Base-by-base conservation (phyloP, 176 grass and related monocot genomes). In the Alopecurus myosuroides region DNA sequence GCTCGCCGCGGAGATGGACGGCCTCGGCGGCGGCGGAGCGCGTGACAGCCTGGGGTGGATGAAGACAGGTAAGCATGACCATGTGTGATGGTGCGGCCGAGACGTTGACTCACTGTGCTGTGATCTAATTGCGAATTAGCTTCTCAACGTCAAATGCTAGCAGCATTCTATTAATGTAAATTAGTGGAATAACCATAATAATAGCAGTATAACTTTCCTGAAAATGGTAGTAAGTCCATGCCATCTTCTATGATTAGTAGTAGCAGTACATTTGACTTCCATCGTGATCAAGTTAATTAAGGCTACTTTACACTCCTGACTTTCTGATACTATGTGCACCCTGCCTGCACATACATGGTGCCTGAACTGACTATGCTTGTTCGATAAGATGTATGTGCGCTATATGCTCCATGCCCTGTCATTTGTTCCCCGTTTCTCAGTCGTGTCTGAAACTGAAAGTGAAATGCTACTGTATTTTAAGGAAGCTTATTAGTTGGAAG, bases 401-500 rank as follows among this genome's bases (percentile, higher is more conserved):
- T 85, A 11, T 17, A 69, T 81, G 11, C 23, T 76, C 8, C 13
- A 6, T 18, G 2, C 1, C 18, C 37, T 67, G 65, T 51, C 70
- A 51, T 25, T 70, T 34, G 35, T 23, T 40, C 71, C 20, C 29
- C 20, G 15, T 23, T 77, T 70, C 75, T 74, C 45, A 64, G 19
- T 44, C 34, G 26, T 7, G 34, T 52, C 40, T 86, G 26, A 83
- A 83, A 58, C 9, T 36, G 7, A 86, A 78, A 10, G 56, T 86
- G 75, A 83, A 25, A 87, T 83, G 44, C 20, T 41, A 1, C 31
- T 55, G 87, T 79, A 76, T 85, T 11, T 91, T 85, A 85, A 89
- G 93, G 93, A 95, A 94, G 96, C 87, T 90, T 98, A 81, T 70
- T 95, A 70, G 69, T 98, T 78, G 93, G 93, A 82, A 95, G 91